Percentiles rank a stretch among this genome's conserved stretches.
These are phyloP conservation scores for Piromyces sp. DNA, from an alignment of 192 early-diverging fungal genomes.

Conservation along the genomic window DNA sequence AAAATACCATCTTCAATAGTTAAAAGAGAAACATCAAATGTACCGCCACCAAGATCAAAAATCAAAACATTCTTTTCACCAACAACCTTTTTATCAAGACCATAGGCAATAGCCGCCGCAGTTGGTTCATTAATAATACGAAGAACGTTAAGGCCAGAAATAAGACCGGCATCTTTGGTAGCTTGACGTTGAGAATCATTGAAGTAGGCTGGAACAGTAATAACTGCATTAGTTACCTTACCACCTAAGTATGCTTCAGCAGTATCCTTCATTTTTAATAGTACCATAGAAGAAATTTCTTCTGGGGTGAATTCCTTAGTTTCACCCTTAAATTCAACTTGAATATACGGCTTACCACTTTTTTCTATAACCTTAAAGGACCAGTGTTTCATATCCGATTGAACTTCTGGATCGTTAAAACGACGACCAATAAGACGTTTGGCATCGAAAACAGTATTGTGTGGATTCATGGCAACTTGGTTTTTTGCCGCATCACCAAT, in stretches of 20 bases:
- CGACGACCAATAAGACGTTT: conserved; percentile 96
- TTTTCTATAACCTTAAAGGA: conserved; percentile 88
- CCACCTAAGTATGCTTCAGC: conserved; percentile 80
- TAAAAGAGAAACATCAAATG: conserved; percentile 93
- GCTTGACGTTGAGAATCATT: conserved; percentile 99
- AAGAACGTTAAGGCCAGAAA: conserved; percentile 89
- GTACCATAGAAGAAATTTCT: conserved; percentile 94
- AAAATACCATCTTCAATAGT: conserved; percentile 96
- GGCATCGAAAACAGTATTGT: conserved; percentile 96
- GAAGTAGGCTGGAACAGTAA: conserved; percentile 97
- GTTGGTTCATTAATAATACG: conserved; percentile 99
- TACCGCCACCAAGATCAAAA: conserved; percentile 96
- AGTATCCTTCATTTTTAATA: conserved; percentile 96
- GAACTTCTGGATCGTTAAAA: conserved; percentile 80
- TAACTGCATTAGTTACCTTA: conserved; percentile 71
- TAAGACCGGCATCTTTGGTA: conserved; percentile 96
- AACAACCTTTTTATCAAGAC: conserved; percentile 83
- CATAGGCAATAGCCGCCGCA: conserved; percentile 97
- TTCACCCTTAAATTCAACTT: conserved; percentile 93
- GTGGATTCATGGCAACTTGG: conserved; percentile 94
- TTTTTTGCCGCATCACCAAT: conserved; percentile 99
- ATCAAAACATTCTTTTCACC: conserved; percentile 89
- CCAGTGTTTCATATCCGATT: conserved; percentile 99
- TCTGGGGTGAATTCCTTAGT: conserved; percentile 89
- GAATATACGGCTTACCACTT: conserved; percentile 72